Base-by-base conservation (phyloP, 1,284 basidiomycete species). In the Tilletia setariae region DNA sequence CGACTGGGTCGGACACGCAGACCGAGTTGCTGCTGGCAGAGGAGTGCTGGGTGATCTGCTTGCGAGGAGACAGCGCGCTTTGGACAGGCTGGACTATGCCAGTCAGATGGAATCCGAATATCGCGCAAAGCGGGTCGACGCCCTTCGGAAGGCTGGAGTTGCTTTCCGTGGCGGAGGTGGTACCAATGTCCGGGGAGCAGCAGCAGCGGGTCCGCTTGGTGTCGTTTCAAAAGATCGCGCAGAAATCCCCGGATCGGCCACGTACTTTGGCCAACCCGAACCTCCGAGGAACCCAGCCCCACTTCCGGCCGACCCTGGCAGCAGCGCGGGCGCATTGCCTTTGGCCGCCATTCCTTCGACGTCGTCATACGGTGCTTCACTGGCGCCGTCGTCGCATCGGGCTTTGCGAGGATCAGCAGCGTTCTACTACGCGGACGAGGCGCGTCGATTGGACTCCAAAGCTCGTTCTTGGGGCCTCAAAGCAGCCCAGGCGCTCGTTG, bases 361-460 rank as follows among this genome's bases (percentile, higher is more conserved):
- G 13, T 28, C 51, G 6, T 53, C 51, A 13, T 53, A 21, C 15
- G 51, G 23, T 7, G 63, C 46, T 65, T 25, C 67, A 67, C 25
- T 75, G 72, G 61, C 73, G 71, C 67, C 43, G 65, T 13, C 74
- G 72, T 16, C 69, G 68, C 0, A 40, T 43, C 2, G 70, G 68
- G 1, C 56, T 2, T 13, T 61, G 6, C 65, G 77, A 63, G 35
- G 73, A 40, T 68, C 72, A 16, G 72, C 70, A 32, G 74, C 74
- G 35, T 70, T 42, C 4, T 71, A 73, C 21, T 83, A 82, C 69
- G 82, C 83, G 0, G 82, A 83, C 62, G 78, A 81, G 67, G 83
- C 82, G 3, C 67, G 83, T 28, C 72, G 76, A 42, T 72, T 79
- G 32, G 83, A 83, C 51, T 72, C 73, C 25, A 79, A 80, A 53